phyloP scores from a whole-genome alignment of 1,284 basidiomycete genomes.

The Trametes pubescens region DNA sequence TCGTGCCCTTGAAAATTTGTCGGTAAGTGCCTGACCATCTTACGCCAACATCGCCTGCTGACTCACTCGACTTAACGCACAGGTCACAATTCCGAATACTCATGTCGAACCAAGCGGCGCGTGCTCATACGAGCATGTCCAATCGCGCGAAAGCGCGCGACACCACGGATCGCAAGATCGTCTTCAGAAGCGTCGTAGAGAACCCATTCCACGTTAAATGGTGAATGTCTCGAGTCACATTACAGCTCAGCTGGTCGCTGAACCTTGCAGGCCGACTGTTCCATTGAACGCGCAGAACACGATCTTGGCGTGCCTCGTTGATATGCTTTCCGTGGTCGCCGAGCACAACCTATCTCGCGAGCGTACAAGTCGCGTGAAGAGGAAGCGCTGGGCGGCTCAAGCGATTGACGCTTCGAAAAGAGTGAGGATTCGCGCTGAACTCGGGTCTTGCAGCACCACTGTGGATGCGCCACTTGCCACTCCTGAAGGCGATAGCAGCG shows the following conservation, averaged over 20 bases:
- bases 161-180: constrained; percentile 55
- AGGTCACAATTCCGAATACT: not conserved
- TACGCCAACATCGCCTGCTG: not conserved
- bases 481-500: not conserved
- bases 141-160: constrained; percentile 64
- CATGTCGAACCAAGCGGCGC: constrained; percentile 56
- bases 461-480: not conserved
- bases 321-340: constrained; percentile 58
- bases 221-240: constrained; percentile 45
- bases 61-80: not conserved
- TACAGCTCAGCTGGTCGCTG: not conserved
- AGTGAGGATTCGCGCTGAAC: constrained; percentile 11
- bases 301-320: constrained; percentile 58
- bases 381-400: constrained; percentile 37
- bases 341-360: constrained; percentile 50
- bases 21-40: not conserved
- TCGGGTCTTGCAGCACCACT: not conserved
- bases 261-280: constrained; percentile 65
- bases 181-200: constrained; percentile 74
- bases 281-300: constrained; percentile 68
- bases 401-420: constrained; percentile 24
- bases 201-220: constrained; percentile 78
- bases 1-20: not conserved
- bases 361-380: constrained; percentile 44
- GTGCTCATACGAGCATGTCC: constrained; percentile 60